Percentiles rank a stretch among this genome's conserved stretches.
These are phyloP conservation scores for Cyanodermella asteris DNA, from an alignment of 2,329 filamentous ascomycete species.

Conservation along the genomic window DNA sequence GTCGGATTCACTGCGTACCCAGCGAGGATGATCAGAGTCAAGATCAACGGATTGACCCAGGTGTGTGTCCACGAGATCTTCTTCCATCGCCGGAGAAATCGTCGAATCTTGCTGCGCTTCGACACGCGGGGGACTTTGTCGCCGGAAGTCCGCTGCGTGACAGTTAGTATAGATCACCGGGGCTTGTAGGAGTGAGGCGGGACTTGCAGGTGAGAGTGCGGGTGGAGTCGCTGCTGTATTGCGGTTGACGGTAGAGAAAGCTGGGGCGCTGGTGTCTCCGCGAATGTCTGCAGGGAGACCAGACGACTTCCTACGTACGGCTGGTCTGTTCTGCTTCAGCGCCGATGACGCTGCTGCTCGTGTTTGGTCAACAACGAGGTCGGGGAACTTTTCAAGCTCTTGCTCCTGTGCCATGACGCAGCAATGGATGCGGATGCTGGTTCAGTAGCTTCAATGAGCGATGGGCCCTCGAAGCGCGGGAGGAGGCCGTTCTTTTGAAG, in stretches of 20 bases:
- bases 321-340: conserved; percentile 16
- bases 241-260: conserved; percentile 22
- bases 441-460: too few relatives aligned
- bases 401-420: too few relatives aligned
- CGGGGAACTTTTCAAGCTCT: not conserved
- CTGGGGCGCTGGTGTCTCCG: conserved; percentile 23
- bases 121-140: conserved; percentile 10
- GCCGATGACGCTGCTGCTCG: not conserved
- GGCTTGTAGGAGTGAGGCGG: not conserved
- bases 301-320: conserved; percentile 22
- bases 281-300: conserved; percentile 24
- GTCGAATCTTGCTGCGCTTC: conserved; percentile 23
- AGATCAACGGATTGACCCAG: conserved; percentile 45
- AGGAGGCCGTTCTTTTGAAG: too few relatives aligned
- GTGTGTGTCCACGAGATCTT: conserved; percentile 26
- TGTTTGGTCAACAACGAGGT: not conserved
- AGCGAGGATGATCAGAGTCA: conserved; percentile 40
- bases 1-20: conserved; percentile 57
- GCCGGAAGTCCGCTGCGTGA: conserved; percentile 9
- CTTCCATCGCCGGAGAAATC: conserved; percentile 21
- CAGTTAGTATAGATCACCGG: conserved; percentile 3
- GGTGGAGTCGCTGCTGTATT: conserved; percentile 13
- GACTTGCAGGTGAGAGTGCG: conserved; percentile 10
- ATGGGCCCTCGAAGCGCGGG: too few relatives aligned
- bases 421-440: too few relatives aligned